Conservation (phyloP, 2,329 filamentous ascomycete genomes). For the Xylariaceae sp. region DNA sequence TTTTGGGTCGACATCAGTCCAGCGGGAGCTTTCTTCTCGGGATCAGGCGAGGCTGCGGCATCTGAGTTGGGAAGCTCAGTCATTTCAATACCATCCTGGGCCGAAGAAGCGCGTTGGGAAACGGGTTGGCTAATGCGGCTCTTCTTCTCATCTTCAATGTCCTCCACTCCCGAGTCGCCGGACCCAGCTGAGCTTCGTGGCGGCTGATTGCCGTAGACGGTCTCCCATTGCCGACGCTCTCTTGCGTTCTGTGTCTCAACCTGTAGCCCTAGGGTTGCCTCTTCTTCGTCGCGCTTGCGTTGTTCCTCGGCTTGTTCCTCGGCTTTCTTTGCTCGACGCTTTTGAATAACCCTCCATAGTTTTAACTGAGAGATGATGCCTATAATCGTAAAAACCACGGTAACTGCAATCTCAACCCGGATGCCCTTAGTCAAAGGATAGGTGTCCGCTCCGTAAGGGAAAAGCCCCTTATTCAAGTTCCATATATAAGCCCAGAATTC, state of each 20-base stretch:
- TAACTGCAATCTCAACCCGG: constrained; percentile 80
- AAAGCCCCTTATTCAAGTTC: constrained; percentile 79
- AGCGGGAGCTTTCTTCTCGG: constrained; percentile 25
- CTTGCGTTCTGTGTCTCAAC: constrained; percentile 67
- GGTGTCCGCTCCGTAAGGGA: constrained; percentile 76
- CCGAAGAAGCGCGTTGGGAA: constrained; percentile 43
- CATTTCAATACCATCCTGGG: constrained; percentile 62
- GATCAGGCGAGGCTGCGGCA: constrained; percentile 24
- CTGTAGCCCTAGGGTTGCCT: constrained; percentile 73
- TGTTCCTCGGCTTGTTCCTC: constrained; percentile 57
- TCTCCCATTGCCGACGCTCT: constrained; percentile 77
- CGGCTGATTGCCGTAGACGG: constrained; percentile 68
- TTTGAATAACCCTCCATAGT: constrained; percentile 81
- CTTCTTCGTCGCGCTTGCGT: constrained; percentile 56
- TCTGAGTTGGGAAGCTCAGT: constrained; percentile 52
- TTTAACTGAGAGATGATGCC: constrained; percentile 86
- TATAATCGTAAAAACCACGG: constrained; percentile 74
- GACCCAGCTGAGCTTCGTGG: constrained; percentile 45
- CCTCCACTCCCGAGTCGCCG: constrained; percentile 59
- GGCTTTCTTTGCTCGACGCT: constrained; percentile 62
- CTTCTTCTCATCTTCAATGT: constrained; percentile 53
- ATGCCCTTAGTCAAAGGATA: constrained; percentile 90
- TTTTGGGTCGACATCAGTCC: constrained; percentile 52
- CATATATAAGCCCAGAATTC: constrained; percentile 97
- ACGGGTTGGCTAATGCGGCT: constrained; percentile 43